Base-by-base conservation (phyloP, 1,139 yeast genomes). In the Yamadazyma pseudoaaseri region DNA sequence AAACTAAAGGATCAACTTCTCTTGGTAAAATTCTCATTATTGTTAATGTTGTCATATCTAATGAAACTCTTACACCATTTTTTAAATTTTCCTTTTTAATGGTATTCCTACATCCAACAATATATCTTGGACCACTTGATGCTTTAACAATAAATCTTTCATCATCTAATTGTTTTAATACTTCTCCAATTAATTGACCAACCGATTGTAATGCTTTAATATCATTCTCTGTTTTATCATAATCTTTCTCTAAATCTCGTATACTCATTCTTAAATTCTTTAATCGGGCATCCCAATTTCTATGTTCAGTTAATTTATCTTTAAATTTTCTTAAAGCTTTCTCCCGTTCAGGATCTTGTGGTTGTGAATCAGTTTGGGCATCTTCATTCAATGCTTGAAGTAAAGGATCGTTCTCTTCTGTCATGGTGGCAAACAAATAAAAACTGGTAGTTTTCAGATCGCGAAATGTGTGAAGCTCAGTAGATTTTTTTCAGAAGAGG, bases 111-210 rank as follows among this genome's bases (percentile, higher is more conserved):
- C 96, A 94, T 30, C 97, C 97, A 35, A 94, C 98, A 51, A 94
- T 92, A 58, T 94, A 94, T 52, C 99, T 78, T 25, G 99, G 99
- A 3, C 99, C 99, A 34, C 92, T 82, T 5, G 96, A 85, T 2
- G 98, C 97, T 65, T 94, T 94, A 31, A 94, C 98, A 47, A 94
- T 94, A 58, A 83, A 92, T 50, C 96, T 73, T 57, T 94, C 98
- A 34, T 87, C 96, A 45, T 90, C 96, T 54, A 94, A 71, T 60
- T 90, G 97, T 62, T 94, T 94, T 66, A 94, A 77, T 16, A 94
- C 96, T 61, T 94, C 98, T 34, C 99, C 99, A 48, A 94, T 86
- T 54, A 94, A 82, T 62, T 94, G 99, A 4, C 99, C 99, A 43
- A 94, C 96, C 42, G 95, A 84, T 62, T 94, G 99, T 47, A 94